These are phyloP conservation scores for Flaveria brownii DNA, from an alignment of 129 eudicot species.

Conservation along the genomic window DNA sequence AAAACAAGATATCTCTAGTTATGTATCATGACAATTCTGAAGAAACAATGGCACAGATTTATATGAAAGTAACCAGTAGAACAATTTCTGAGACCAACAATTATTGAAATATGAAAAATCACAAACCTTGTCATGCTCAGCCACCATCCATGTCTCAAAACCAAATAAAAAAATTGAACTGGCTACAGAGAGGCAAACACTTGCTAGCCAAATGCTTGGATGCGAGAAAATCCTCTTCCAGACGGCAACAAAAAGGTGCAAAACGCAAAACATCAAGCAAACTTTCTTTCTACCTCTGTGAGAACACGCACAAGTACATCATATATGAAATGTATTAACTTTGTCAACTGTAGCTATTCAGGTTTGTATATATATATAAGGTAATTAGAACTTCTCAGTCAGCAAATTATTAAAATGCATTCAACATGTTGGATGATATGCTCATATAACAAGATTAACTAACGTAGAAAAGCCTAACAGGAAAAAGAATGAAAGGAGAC, in stretches of 20 bases:
- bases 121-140: slow-evolving; percentile 92
- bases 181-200: slow-evolving; percentile 67
- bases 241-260: slow-evolving; percentile 66
- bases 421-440: slow-evolving; percentile 1
- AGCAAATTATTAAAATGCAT: too few relatives aligned
- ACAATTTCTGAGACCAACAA: background rate
- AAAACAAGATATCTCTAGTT: slow-evolving; percentile 12
- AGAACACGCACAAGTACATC: slow-evolving; percentile 10
- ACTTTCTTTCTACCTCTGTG: slow-evolving; percentile 80
- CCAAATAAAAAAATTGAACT: slow-evolving; percentile 66
- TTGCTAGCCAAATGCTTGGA: slow-evolving; percentile 70
- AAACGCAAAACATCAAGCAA: slow-evolving; percentile 62
- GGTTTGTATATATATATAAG: background rate
- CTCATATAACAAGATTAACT: slow-evolving; percentile 1
- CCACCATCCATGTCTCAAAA: slow-evolving; percentile 94
- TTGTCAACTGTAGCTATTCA: background rate
- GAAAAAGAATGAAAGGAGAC: slow-evolving; percentile 23
- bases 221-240: slow-evolving; percentile 59
- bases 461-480: background rate
- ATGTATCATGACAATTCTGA: background rate
- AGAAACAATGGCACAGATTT: background rate
- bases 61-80: background rate
- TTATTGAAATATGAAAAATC: background rate
- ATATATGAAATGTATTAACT: background rate
- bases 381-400: background rate